Conservation (phyloP, 2,329 filamentous ascomycete genomes). For the Rhynchosporium agropyri region DNA sequence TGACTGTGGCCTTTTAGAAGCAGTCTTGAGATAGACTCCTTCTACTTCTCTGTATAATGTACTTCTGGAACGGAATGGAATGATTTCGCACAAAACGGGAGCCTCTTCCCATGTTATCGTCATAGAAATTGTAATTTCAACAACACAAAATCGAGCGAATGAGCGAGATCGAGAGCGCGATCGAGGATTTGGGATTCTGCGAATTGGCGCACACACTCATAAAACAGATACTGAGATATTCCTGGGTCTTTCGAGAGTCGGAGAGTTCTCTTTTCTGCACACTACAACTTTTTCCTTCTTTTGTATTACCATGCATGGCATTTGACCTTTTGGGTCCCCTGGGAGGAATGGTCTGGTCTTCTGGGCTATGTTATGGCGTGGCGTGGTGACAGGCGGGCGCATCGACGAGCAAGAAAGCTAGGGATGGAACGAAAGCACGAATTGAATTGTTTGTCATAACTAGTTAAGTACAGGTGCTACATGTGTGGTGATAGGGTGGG, state of each 20-base stretch:
- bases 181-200: constrained; percentile 10
- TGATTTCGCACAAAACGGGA: constrained; percentile 10
- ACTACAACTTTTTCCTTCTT: constrained; percentile 22
- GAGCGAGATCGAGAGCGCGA: neutral
- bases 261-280: constrained; percentile 14
- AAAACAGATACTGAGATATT: neutral
- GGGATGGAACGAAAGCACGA: constrained; percentile 13
- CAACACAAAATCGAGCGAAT: constrained; percentile 22
- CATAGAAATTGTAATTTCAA: constrained; percentile 33
- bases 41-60: constrained; percentile 38
- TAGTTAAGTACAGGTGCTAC: neutral
- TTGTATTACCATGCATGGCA: constrained; percentile 28
- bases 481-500: constrained; percentile 12
- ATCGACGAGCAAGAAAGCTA: neutral
- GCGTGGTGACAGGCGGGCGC: neutral
- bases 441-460: constrained; percentile 2
- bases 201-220: constrained; percentile 2
- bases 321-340: neutral
- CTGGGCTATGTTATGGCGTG: neutral
- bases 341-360: constrained; percentile 1
- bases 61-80: constrained; percentile 22
- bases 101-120: constrained; percentile 17
- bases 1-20: constrained; percentile 25
- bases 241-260: neutral
- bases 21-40: constrained; percentile 29